Evolutionary conservation across 2,329 filamentous ascomycete genomes (phyloP).

Genomic region (Plectosphaerella cucumerina): DNA sequence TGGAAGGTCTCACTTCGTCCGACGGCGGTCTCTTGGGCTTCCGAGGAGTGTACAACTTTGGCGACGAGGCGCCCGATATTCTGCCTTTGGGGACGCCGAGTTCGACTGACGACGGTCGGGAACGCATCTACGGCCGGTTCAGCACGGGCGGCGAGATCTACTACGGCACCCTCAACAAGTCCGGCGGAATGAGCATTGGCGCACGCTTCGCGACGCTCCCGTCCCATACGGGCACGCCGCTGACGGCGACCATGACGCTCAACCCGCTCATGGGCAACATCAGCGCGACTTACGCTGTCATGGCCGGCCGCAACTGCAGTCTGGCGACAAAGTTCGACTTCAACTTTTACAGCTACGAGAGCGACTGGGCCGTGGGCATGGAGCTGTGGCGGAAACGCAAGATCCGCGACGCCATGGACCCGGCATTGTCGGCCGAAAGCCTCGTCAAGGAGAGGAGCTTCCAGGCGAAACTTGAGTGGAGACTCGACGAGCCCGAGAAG

Average conservation of each 20-base stretch:
- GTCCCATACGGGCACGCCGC: slow-evolving; percentile 75
- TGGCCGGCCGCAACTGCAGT: slow-evolving; percentile 76
- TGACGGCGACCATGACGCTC: slow-evolving; percentile 88
- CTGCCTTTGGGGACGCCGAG: slow-evolving; percentile 11
- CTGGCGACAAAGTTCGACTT: slow-evolving; percentile 92
- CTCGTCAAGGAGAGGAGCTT: slow-evolving; percentile 35
- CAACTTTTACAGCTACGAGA: slow-evolving; percentile 98
- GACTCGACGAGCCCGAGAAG: slow-evolving; percentile 31
- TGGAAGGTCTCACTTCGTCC: slow-evolving; percentile 88
- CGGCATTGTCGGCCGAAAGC: slow-evolving; percentile 11
- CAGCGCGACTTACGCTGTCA: slow-evolving; percentile 86
- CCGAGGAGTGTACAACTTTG: slow-evolving; percentile 92
- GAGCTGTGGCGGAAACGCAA: slow-evolving; percentile 79
- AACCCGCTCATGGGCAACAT: slow-evolving; percentile 95
- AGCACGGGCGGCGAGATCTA: slow-evolving; percentile 91
- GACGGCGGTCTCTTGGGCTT: slow-evolving; percentile 87
- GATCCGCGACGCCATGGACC: slow-evolving; percentile 5
- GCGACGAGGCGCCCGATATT: slow-evolving; percentile 54
- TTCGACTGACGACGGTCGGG: slow-evolving; percentile 33
- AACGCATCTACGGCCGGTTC: slow-evolving; percentile 73
- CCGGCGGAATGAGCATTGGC: slow-evolving; percentile 84
- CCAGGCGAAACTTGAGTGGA: slow-evolving; percentile 46
- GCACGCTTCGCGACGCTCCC: slow-evolving; percentile 85
- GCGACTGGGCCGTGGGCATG: slow-evolving; percentile 84
- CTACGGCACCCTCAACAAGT: slow-evolving; percentile 92